Conservation (phyloP, 768 basidiomycete genomes). For the Mycena vulgaris region DNA sequence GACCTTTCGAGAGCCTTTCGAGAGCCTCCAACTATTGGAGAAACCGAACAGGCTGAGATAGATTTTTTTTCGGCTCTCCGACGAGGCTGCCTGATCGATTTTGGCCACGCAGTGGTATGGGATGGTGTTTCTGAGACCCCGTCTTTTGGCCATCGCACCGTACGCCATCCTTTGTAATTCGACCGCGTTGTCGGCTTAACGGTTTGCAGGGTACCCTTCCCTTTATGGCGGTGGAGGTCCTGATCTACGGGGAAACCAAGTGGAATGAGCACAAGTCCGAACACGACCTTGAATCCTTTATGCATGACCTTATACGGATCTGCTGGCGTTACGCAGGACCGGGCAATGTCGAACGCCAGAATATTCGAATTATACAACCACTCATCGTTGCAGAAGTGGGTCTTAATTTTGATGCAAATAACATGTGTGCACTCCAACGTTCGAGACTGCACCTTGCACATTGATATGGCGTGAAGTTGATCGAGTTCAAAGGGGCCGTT, state of each 20-base stretch:
- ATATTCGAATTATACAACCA: neutral
- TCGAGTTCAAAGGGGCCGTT: no score
- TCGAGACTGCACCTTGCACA: no score
- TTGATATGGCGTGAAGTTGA: no score
- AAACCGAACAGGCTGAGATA: no score
- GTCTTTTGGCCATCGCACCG: neutral
- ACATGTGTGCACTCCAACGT: no score
- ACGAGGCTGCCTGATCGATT: neutral
- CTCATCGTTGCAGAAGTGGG: no score
- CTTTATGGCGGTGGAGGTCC: slow-evolving; percentile 7
- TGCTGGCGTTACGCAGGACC: slow-evolving; percentile 7
- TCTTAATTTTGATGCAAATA: no score
- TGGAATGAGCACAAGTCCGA: neutral
- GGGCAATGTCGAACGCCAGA: neutral
- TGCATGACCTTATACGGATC: slow-evolving; percentile 6
- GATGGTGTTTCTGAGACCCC: neutral
- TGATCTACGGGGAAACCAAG: neutral
- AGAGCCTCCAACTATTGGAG: no score
- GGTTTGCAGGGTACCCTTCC: slow-evolving; percentile 13
- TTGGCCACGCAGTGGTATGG: neutral
- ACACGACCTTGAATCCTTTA: slow-evolving; percentile 3
- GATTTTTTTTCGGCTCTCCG: no score
- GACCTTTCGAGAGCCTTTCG: no score
- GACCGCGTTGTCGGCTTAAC: neutral
- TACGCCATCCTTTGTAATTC: neutral